These are phyloP conservation scores for Sclerotinia spermophila DNA, from an alignment of 2,329 filamentous ascomycete genomes.

Conservation along the genomic window DNA sequence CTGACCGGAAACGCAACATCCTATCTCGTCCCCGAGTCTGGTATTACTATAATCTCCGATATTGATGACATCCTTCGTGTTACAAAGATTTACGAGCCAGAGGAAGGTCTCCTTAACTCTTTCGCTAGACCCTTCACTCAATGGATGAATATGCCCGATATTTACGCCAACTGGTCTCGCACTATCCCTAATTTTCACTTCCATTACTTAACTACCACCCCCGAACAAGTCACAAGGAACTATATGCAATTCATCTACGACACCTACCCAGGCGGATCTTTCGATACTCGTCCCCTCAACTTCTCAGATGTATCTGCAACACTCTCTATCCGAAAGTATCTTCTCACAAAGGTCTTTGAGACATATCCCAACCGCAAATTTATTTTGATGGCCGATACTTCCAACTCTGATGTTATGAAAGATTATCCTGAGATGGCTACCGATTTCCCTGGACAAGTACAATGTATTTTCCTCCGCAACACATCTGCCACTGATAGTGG, in stretches of 20 bases:
- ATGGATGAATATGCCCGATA: constrained; percentile 77
- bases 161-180: constrained; percentile 73
- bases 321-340: constrained; percentile 64
- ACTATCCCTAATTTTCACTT: constrained; percentile 67
- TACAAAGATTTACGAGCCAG: constrained; percentile 75
- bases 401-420: constrained; percentile 72
- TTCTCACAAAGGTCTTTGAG: constrained; percentile 68
- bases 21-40: constrained; percentile 67
- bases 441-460: constrained; percentile 66
- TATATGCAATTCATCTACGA: constrained; percentile 81
- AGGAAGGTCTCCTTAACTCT: constrained; percentile 70
- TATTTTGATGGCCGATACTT: constrained; percentile 71
- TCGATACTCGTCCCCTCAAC: constrained; percentile 71
- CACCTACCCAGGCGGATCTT: constrained; percentile 69
- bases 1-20: constrained; percentile 69
- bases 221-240: constrained; percentile 71
- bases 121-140: constrained; percentile 67
- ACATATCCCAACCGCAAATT: constrained; percentile 74
- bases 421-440: constrained; percentile 58
- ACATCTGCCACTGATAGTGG: constrained; percentile 63
- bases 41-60: constrained; percentile 70
- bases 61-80: constrained; percentile 79
- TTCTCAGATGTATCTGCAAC: constrained; percentile 73
- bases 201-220: constrained; percentile 78
- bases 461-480: constrained; percentile 75